These are phyloP conservation scores for Sporothrix luriei DNA, from an alignment of 2,329 filamentous ascomycete species.

Conservation along the genomic window DNA sequence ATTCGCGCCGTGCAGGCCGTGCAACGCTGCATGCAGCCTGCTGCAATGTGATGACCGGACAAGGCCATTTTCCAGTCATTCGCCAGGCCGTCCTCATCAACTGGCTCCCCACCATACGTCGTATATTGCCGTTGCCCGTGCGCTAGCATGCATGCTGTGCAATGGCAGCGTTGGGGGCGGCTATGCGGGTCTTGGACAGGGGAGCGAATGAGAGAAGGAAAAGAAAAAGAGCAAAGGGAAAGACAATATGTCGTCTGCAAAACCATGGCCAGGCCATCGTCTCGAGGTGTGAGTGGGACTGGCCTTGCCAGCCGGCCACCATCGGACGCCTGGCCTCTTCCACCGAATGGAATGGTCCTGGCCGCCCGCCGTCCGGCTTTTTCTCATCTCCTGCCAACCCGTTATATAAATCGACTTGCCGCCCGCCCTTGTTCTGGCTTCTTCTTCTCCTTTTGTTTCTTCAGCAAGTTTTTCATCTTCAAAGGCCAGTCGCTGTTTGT, in stretches of 20 bases:
- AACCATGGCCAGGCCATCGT: not conserved
- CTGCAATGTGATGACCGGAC: conserved; percentile 15
- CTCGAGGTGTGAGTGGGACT: not conserved
- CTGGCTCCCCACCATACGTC: conserved; percentile 1
- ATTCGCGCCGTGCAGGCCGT: conserved; percentile 1
- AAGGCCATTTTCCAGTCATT: not conserved
- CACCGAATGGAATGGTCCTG: not conserved
- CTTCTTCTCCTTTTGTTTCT: conserved; percentile 54
- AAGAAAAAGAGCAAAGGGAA: not conserved
- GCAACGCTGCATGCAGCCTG: conserved; percentile 22
- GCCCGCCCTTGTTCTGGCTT: conserved; percentile 45
- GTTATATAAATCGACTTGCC: conserved; percentile 48
- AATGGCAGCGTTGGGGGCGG: conserved; percentile 23
- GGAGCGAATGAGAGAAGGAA: not conserved
- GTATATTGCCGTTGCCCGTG: conserved; percentile 25
- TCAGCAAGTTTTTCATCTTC: conserved; percentile 66
- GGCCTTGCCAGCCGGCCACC: conserved; percentile 11
- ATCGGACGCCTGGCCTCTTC: not conserved
- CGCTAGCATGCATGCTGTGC: conserved; percentile 13
- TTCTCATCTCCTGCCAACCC: conserved; percentile 42
- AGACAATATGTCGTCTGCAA: not conserved
- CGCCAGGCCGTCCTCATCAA: no score
- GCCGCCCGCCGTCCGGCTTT: conserved; percentile 33
- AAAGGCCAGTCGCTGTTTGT: conserved; percentile 59
- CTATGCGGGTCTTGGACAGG: conserved; percentile 21